Evolutionary conservation across 2,329 filamentous ascomycete genomes (phyloP), one percentile per base, ranked within the genome.

Genomic region (Exophiala sp.): DNA sequence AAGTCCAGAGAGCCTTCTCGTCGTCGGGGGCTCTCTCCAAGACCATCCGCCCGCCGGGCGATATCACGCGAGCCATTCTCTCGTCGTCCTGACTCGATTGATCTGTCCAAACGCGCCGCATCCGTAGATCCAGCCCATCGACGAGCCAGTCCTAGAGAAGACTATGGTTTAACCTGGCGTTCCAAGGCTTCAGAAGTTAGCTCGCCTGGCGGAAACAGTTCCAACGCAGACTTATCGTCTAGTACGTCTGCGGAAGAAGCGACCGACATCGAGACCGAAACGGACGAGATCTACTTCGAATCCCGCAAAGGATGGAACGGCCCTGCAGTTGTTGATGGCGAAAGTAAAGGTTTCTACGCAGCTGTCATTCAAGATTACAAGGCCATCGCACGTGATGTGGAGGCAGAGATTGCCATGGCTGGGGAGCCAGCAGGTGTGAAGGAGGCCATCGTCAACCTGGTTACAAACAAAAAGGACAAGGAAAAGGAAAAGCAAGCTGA

Each of bases 271-370:
- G 54, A 57, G 29, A 57, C 57, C 34, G 57, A 60, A 32, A 55
- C 51, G n/a, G 57, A 60, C 16, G 57, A 60, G 14, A 47, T 47
- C 32, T 60, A 60, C 42, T 60, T 57, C 21, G 48, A 55, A 20
- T 60, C 57, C 1, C 57, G 57, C 43, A 60, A 57, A 34, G 57
- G 52, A 3, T 60, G 57, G 57, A 57, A 60, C 24, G 57, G 57
- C 16, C 29, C 42, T 8, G 57, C 57, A 6, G 48, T 41, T 12
- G 39, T 43, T 14, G 50, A 18, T 12, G 49, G 20, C 24, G 33
- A 42, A 43, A 21, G 54, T 20, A 39, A 43, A 48, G 57, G 57
- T 3, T 57, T 57, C 43, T 60, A 60, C 46, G 49, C 39, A 34
- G 57, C 50, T 36, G 54, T 59, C 29, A 35, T 46, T 18, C 51